Evolutionary conservation across 2,329 filamentous ascomycete species (phyloP), one percentile per base, ranked within the genome.

Genomic region (Pleochaeta shiraiana): DNA sequence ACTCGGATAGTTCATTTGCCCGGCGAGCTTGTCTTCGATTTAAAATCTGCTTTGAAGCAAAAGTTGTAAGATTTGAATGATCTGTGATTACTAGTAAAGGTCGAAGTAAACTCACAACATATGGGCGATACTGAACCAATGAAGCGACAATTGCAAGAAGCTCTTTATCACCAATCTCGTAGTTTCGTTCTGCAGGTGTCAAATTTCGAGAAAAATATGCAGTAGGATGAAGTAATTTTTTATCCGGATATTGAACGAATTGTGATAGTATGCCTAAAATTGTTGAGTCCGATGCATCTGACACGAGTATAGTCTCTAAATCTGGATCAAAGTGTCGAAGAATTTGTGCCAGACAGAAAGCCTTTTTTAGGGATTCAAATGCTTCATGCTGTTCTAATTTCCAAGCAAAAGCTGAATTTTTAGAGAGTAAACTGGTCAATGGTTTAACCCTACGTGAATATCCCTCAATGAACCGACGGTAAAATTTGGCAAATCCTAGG

Each of bases 111-210:
- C 30, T 45, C 1, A 43, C 60, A 45, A 45, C 60, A 19, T 39
- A 43, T 63, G 11, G 60, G 5, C 21, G 60, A 63, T 37, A 63
- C 14, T 63, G 34, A 12, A 9, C 3, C 7, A 63, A 19, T 63
- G 34, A 43, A 16, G 60, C 24, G 21, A 55, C 43, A 34, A 64
- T 64, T 2, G 24, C 62, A 11, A 64, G 47, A 24, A 55, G 63
- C 26, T 64, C 63, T 30, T 64, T 55, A 28, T 64, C 63, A 5
- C 24, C 3, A 26, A 64, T 55, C 9, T 37, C 43, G n/a, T 64
- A 64, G 34, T 59, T 31, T 14, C 14, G 28, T 19, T 59, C 28
- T 1, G 53, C 16, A 3, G 53, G 53, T 1, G 28, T 53, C 24
- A 64, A 39, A 12, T 64, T 64, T 34, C 26, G 11, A 19, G 62